phyloP scores from a whole-genome alignment of 257 asterid species.

The Apocynum venetum region DNA sequence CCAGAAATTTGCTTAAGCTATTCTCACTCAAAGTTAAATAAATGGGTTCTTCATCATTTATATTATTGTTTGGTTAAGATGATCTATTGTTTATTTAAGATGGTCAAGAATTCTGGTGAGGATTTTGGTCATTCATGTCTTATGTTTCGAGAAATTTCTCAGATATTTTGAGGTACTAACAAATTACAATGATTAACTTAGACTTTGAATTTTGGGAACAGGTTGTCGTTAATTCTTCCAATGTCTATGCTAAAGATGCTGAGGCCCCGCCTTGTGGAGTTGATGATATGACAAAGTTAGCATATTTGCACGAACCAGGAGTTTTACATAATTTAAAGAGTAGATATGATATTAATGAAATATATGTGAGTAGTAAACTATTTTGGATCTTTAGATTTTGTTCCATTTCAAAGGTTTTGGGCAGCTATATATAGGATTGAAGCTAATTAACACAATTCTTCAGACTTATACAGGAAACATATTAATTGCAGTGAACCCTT shows the following conservation, averaged over 20 bases:
- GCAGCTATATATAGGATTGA: slow-evolving; percentile 7
- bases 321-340: slow-evolving; percentile 73
- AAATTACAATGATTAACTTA: not conserved
- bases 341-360: slow-evolving; percentile 97
- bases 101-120: not conserved
- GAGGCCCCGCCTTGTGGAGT: slow-evolving; percentile 99
- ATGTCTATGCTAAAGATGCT: slow-evolving; percentile 83
- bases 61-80: not conserved
- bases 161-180: not conserved
- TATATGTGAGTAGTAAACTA: slow-evolving; percentile 58
- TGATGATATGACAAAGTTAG: slow-evolving; percentile 99
- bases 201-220: slow-evolving; percentile 27
- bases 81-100: not conserved
- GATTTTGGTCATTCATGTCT: not conserved
- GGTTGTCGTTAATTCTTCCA: slow-evolving; percentile 76
- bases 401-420: slow-evolving; percentile 6
- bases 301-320: slow-evolving; percentile 99
- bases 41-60: not conserved
- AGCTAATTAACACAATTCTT: slow-evolving; percentile 23
- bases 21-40: not conserved
- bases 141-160: not conserved
- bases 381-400: slow-evolving; percentile 7
- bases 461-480: slow-evolving; percentile 98
- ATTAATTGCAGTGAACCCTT: slow-evolving; percentile 75
- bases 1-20: not conserved